These are phyloP conservation scores for Aspergillus oerlinghausenensis DNA, from an alignment of 2,329 filamentous ascomycete genomes.

Conservation along the genomic window DNA sequence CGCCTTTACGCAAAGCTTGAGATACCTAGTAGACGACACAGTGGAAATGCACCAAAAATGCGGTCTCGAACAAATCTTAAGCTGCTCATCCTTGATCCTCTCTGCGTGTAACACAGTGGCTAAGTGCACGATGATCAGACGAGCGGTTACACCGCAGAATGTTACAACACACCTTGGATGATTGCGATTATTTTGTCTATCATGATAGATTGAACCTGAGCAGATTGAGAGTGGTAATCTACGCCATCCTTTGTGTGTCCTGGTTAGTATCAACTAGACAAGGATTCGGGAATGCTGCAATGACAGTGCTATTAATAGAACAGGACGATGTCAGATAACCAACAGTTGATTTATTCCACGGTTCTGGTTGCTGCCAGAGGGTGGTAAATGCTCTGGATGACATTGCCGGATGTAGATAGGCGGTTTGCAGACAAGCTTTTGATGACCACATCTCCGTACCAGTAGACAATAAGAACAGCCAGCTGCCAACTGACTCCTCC, in stretches of 20 bases:
- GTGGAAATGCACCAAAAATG: not conserved
- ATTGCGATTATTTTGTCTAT: not conserved
- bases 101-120: not conserved
- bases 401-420: not conserved
- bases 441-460: not conserved
- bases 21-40: not conserved
- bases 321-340: not conserved
- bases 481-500: not conserved
- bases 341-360: not conserved
- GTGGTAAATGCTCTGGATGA: not conserved
- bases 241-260: no score
- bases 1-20: no score
- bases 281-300: no score
- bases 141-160: constrained; percentile 7
- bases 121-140: not conserved
- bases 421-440: not conserved
- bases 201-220: not conserved
- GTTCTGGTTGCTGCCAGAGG: not conserved
- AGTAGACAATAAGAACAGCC: not conserved
- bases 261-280: no score
- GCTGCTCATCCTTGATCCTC: not conserved
- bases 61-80: not conserved
- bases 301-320: not conserved
- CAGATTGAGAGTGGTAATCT: not conserved
- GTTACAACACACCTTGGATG: constrained; percentile 3